Evolutionary conservation across 495 filamentous ascomycete species (phyloP), one percentile per base, ranked within the genome.

Genomic region (Thozetella sp.): DNA sequence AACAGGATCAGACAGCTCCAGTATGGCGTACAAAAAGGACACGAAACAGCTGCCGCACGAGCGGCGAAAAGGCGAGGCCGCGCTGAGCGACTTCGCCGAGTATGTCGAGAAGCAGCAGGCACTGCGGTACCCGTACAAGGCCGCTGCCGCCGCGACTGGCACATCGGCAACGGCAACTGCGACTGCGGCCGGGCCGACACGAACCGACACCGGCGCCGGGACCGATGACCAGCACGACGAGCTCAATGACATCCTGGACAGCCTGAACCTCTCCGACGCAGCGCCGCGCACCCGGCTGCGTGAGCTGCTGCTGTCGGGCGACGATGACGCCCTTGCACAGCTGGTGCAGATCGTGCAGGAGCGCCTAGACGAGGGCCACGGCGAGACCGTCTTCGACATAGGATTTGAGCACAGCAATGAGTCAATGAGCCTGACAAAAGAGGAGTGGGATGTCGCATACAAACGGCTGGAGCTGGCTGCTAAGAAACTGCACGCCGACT

Each of bases 81-180:
- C 95, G 20, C 82, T 99, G 59, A 94, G 90, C 80, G 95, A 97
- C 64, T 99, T 99, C 69, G 93, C 96, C 71, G 95, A 98, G 72
- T 98, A 97, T 64, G 96, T 97, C 58, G 93, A 97, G 72, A 88
- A 93, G 74, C 93, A 99, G 72, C 94, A 97, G 72, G 83, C 85
- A 2, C 70, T 88, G 63, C 77, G 86, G 22, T 79, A 84, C 72
- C 73, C 83, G 40, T 69, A 71, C 37, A 76, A 76, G 27, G 54
- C 71, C 12, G 30, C 73, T 6, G 59, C 80, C 61, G 55, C 71
- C 66, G 37, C 24, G 23, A 51, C 76, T 66, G 30, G 71, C 57
- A 55, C 63, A 62, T 50, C 53, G 3, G 12, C 57, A n/a, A 20
- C 58, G 1, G 40, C 60, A 51, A 64, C 75, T 22, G 24, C 61